A percentile compares a stretch with the other conserved stretches of the same genome.
phyloP scores from a whole-genome alignment of 805 yeast species.

The Brettanomyces sp. region DNA sequence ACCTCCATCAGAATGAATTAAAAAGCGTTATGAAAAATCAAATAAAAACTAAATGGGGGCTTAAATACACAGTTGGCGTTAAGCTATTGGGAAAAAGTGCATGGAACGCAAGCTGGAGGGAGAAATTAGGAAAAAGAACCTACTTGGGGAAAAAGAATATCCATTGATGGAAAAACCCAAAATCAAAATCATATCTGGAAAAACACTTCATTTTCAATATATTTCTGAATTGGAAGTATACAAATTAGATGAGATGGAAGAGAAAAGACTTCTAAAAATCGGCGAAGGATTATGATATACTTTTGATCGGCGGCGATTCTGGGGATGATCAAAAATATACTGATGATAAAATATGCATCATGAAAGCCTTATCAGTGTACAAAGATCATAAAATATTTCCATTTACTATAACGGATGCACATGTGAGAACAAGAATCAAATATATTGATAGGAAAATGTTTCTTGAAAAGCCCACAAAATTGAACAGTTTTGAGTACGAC shows the following conservation, averaged over 20 bases:
- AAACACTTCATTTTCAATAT: constrained; percentile 9
- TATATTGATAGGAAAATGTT: not conserved
- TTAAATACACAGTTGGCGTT: not conserved
- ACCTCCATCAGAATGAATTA: constrained; percentile 7
- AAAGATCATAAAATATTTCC: not conserved
- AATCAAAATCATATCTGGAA: constrained; percentile 7
- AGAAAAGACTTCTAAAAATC: constrained; percentile 5
- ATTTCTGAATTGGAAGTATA: constrained; percentile 9
- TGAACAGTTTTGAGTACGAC: constrained; percentile 2
- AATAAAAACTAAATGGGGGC: not conserved
- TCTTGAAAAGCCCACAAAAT: constrained; percentile 1
- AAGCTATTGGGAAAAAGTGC: not conserved
- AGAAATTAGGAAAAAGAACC: constrained; percentile 9
- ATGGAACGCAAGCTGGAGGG: constrained; percentile 9
- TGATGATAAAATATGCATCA: constrained; percentile 1
- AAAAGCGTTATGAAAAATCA: constrained; percentile 6
- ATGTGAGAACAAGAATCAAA: not conserved
- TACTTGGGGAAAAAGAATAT: constrained; percentile 9
- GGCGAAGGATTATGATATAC: constrained; percentile 14
- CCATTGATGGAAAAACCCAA: constrained; percentile 17
- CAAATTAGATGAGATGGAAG: constrained; percentile 10
- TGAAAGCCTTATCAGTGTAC: not conserved
- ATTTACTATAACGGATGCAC: not conserved
- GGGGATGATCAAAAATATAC: not conserved
- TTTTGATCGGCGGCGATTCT: constrained; percentile 9